Evolutionary conservation across 768 basidiomycete species (phyloP).

Genomic region (Phaeotremella fagi): DNA sequence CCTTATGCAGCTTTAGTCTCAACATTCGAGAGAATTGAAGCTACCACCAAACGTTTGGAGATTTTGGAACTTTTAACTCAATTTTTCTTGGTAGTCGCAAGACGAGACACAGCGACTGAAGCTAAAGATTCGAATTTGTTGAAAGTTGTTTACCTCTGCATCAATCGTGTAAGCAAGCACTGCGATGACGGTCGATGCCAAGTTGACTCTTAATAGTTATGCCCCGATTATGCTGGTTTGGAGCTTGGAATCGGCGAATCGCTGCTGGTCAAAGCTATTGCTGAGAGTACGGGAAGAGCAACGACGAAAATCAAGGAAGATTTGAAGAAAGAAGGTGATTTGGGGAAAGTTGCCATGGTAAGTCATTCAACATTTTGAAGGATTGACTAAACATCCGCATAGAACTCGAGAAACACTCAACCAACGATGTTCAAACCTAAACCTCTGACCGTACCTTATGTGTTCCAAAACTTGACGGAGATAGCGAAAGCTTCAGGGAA

Average conservation of each 20-base stretch:
- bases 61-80: constrained; percentile 83
- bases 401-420: constrained; percentile 88
- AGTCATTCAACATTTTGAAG: constrained; percentile 19
- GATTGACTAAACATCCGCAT: constrained; percentile 1
- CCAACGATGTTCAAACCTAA: constrained; percentile 93
- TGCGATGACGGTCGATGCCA: background rate
- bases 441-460: constrained; percentile 76
- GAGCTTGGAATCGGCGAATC: constrained; percentile 97
- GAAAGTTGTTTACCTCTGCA: constrained; percentile 89
- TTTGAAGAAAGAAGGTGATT: constrained; percentile 88
- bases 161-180: constrained; percentile 73
- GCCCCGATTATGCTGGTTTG: constrained; percentile 90
- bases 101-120: constrained; percentile 71
- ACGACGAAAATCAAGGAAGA: constrained; percentile 77
- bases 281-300: constrained; percentile 88
- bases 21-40: constrained; percentile 81
- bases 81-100: constrained; percentile 84
- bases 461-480: constrained; percentile 83
- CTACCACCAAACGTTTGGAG: constrained; percentile 90
- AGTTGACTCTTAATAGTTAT: constrained; percentile 57
- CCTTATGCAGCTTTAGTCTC: constrained; percentile 91
- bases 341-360: constrained; percentile 95
- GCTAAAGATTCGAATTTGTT: constrained; percentile 61
- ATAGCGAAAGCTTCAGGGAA: constrained; percentile 82
- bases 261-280: constrained; percentile 88